These are phyloP conservation scores for Annulohypoxylon maeteangense DNA, from an alignment of 495 filamentous ascomycete species.

Conservation along the genomic window DNA sequence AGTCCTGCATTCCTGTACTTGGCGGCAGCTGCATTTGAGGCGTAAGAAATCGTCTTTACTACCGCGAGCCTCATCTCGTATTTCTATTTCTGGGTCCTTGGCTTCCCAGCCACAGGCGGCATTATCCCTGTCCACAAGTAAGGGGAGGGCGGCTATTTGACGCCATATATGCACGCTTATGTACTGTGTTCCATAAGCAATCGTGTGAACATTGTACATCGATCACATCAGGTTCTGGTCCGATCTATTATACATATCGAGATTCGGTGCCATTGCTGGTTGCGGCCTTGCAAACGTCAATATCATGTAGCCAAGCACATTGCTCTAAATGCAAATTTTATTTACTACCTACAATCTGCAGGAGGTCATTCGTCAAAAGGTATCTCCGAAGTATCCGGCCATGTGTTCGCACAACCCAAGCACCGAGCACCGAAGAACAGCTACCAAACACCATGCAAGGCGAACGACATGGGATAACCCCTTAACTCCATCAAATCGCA, in stretches of 20 bases:
- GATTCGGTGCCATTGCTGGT: constrained; percentile 8
- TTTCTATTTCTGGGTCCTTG: constrained; percentile 38
- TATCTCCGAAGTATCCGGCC: constrained; percentile 26
- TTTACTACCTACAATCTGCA: constrained; percentile 2
- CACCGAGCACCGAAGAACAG: constrained; percentile 11
- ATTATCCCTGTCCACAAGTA: constrained; percentile 28
- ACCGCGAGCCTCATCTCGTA: constrained; percentile 41
- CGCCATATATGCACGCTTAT: constrained; percentile 39
- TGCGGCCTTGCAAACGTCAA: neutral
- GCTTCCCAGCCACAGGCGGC: constrained; percentile 25
- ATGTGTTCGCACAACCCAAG: neutral
- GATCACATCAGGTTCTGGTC: constrained; percentile 30
- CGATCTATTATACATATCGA: constrained; percentile 18
- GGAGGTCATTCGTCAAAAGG: constrained; percentile 9
- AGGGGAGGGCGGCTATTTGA: constrained; percentile 37
- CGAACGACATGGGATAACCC: neutral
- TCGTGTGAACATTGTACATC: constrained; percentile 19
- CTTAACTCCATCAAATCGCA: constrained; percentile 10
- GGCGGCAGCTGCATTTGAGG: constrained; percentile 24
- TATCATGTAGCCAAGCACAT: constrained; percentile 7
- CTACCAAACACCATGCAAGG: neutral
- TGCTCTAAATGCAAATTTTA: constrained; percentile 11
- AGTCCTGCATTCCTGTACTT: constrained; percentile 36
- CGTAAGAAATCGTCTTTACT: constrained; percentile 12
- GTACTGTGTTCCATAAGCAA: constrained; percentile 22